phyloP scores from a whole-genome alignment of 352 stramenopile genomes.

The Phytophthora cryptogea region DNA sequence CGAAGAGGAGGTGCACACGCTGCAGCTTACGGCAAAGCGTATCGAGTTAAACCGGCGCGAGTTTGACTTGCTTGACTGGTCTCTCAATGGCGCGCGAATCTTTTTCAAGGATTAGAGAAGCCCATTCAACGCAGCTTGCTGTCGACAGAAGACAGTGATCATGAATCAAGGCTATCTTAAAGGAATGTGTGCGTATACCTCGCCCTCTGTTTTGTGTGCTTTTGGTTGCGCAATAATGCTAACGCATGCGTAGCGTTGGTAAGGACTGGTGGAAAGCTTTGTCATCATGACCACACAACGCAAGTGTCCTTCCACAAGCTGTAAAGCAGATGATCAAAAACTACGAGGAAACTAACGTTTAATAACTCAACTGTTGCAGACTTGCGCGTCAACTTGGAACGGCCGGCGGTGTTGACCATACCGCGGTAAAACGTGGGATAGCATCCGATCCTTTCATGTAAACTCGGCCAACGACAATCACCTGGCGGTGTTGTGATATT shows the following conservation, averaged over 20 bases:
- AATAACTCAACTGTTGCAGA: no score
- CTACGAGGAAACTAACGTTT: no score
- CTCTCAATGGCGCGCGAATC: slow-evolving; percentile 89
- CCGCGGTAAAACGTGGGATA: background rate
- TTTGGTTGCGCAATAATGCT: background rate
- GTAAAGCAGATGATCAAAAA: no score
- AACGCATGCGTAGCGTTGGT: no score
- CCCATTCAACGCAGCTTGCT: background rate
- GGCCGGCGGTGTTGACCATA: slow-evolving; percentile 8
- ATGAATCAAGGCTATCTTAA: background rate
- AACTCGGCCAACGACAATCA: slow-evolving; percentile 3
- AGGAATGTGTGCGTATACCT: background rate
- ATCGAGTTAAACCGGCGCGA: slow-evolving; percentile 89
- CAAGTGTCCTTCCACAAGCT: no score
- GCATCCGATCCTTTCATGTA: slow-evolving; percentile 8
- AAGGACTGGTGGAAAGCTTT: no score
- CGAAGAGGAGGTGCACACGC: slow-evolving; percentile 84
- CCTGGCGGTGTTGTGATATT: slow-evolving; percentile 1
- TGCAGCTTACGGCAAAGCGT: slow-evolving; percentile 88
- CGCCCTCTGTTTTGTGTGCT: background rate
- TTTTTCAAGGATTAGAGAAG: slow-evolving; percentile 89
- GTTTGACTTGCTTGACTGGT: slow-evolving; percentile 91
- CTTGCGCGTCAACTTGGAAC: slow-evolving; percentile 5
- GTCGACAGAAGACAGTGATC: slow-evolving; percentile 21
- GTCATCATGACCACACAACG: no score